phyloP scores from a whole-genome alignment of 202 grass and related monocot species.

The Bolboschoenoplectus hybrid region DNA sequence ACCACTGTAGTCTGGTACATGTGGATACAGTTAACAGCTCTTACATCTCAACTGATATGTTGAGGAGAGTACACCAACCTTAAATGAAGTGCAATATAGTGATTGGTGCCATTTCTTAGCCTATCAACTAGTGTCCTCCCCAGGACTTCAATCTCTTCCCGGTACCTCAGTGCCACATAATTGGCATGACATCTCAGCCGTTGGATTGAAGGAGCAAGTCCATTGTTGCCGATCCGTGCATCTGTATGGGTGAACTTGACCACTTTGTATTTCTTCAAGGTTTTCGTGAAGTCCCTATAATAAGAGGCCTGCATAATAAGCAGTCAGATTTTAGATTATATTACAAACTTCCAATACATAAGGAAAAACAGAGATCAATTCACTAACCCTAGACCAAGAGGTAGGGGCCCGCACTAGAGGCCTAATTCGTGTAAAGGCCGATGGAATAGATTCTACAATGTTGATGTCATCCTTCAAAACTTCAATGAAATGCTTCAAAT shows the following conservation, averaged over 20 bases:
- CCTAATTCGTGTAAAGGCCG: constrained; percentile 44
- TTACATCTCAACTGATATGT: background rate
- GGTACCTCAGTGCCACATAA: constrained; percentile 79
- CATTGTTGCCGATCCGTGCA: constrained; percentile 83
- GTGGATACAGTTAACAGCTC: background rate
- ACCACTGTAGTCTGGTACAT: constrained; percentile 11
- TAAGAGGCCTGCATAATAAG: constrained; percentile 73
- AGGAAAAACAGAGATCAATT: constrained; percentile 8
- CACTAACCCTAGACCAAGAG: constrained; percentile 81
- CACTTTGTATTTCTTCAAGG: constrained; percentile 73
- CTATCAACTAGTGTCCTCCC: constrained; percentile 71
- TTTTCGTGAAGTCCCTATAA: constrained; percentile 66
- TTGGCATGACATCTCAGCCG: constrained; percentile 81
- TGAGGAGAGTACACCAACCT: constrained; percentile 14
- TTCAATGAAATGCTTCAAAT: constrained; percentile 76
- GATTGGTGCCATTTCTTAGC: constrained; percentile 73
- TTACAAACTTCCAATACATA: background rate
- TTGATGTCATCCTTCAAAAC: constrained; percentile 67
- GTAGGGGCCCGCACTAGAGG: constrained; percentile 56
- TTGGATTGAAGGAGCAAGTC: constrained; percentile 79
- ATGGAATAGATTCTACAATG: constrained; percentile 77
- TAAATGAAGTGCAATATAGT: constrained; percentile 95
- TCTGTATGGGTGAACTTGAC: constrained; percentile 91
- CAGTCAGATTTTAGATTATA: constrained; percentile 19
- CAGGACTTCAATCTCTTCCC: constrained; percentile 67